phyloP scores from a whole-genome alignment of 108 stramenopile genomes.

The Cylindrotheca fusiformis region DNA sequence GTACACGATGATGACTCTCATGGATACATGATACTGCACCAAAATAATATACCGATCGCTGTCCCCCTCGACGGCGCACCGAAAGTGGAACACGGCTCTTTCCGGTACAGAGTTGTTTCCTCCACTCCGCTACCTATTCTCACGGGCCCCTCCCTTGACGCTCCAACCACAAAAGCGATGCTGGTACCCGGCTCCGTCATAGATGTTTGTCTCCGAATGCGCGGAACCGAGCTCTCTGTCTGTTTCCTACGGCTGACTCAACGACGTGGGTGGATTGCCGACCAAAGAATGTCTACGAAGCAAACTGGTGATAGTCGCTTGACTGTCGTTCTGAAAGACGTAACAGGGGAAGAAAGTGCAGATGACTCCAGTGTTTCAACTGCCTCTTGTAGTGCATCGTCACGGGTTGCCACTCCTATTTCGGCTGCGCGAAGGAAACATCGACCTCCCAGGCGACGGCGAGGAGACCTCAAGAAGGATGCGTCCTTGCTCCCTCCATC shows the following conservation, averaged over 20 bases:
- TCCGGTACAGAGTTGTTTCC: conserved; percentile 61
- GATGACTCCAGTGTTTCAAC: conserved; percentile 19
- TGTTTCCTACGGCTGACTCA: conserved; percentile 55
- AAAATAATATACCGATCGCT: conserved; percentile 31
- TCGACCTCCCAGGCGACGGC: conserved; percentile 47
- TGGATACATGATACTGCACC: conserved; percentile 32
- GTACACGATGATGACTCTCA: background rate
- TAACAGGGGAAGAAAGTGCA: conserved; percentile 25
- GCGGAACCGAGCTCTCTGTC: background rate
- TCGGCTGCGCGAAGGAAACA: conserved; percentile 39
- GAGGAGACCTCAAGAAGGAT: conserved; percentile 12
- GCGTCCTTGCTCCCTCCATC: conserved; percentile 10
- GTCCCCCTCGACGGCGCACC: conserved; percentile 33
- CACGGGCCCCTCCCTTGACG: conserved; percentile 66
- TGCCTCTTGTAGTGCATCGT: conserved; percentile 28
- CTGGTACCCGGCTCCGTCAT: conserved; percentile 69
- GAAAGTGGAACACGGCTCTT: conserved; percentile 49
- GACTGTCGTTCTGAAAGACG: conserved; percentile 50
- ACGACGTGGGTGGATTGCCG: conserved; percentile 73
- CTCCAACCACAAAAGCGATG: conserved; percentile 54
- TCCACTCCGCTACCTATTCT: conserved; percentile 67
- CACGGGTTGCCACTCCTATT: conserved; percentile 39
- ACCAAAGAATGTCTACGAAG: conserved; percentile 36
- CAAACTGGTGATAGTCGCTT: conserved; percentile 4
- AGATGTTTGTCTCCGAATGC: conserved; percentile 56